Percentiles rank a stretch among this genome's conserved stretches.
These are phyloP conservation scores for Aspergillus pseudoviridinutans DNA, from an alignment of 2,329 filamentous ascomycete species.

Conservation along the genomic window DNA sequence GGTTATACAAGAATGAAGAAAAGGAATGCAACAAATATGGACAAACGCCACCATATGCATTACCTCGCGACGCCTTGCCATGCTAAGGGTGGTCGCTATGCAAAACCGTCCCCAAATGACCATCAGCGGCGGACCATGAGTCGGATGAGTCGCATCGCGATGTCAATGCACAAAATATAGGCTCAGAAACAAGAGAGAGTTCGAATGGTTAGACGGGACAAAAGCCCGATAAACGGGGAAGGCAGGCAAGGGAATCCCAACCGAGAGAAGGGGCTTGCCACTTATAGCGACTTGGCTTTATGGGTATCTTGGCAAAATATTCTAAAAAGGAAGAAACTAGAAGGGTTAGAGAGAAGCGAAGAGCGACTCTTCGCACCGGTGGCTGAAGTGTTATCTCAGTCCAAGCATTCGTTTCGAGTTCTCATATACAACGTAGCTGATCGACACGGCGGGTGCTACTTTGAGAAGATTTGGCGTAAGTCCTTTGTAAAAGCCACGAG, in stretches of 20 bases:
- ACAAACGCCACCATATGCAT: conserved; percentile 25
- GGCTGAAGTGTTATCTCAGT: conserved; percentile 35
- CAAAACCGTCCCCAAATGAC: conserved; percentile 7
- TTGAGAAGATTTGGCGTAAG: conserved; percentile 93
- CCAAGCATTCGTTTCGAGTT: conserved; percentile 73
- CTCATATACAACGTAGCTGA: conserved; percentile 91
- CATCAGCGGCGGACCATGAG: background rate
- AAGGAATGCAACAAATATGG: conserved; percentile 9
- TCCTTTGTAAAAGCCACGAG: conserved; percentile 87
- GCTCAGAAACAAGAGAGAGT: conserved; percentile 3
- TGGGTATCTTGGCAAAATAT: conserved; percentile 30
- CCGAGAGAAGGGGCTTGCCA: conserved; percentile 10
- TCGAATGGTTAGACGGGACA: background rate
- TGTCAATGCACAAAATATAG: background rate
- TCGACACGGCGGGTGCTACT: conserved; percentile 91
- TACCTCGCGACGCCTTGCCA: conserved; percentile 29
- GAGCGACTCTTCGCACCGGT: background rate
- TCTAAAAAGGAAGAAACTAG: conserved; percentile 16
- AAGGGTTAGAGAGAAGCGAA: conserved; percentile 4
- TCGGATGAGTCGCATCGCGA: background rate
- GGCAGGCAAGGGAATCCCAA: conserved; percentile 1
- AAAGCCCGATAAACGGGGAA: conserved; percentile 7
- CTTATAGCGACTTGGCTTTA: conserved; percentile 17
- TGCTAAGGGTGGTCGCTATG: conserved; percentile 23
- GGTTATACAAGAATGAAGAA: conserved; percentile 8